These are phyloP conservation scores for Leavenworthia alabamica DNA, from an alignment of 345 rosid species.

Conservation along the genomic window DNA sequence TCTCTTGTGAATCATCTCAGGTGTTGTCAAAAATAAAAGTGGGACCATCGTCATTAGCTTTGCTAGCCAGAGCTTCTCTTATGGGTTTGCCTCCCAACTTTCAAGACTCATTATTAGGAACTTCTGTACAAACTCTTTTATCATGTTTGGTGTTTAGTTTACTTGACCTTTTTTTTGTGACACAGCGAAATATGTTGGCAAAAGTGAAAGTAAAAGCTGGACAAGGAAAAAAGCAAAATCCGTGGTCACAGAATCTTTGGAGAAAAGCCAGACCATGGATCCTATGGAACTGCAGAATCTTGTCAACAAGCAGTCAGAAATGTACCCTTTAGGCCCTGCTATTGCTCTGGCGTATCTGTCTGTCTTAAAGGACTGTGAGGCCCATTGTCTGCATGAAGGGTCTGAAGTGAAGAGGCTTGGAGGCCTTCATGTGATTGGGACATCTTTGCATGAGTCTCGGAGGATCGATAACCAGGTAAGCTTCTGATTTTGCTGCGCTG, in stretches of 20 bases:
- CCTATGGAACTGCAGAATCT: slow-evolving; percentile 54
- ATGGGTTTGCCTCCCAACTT: slow-evolving; percentile 56
- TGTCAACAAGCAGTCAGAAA: slow-evolving; percentile 72
- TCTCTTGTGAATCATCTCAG: slow-evolving; percentile 32
- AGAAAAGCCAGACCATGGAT: slow-evolving; percentile 70
- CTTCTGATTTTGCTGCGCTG: background rate
- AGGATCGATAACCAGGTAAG: slow-evolving; percentile 95
- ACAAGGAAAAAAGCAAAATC: slow-evolving; percentile 63
- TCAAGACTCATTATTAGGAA: background rate
- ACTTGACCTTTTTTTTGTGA: slow-evolving; percentile 18
- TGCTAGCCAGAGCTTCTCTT: slow-evolving; percentile 69
- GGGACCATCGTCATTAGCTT: slow-evolving; percentile 73
- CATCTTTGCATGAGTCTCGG: slow-evolving; percentile 93
- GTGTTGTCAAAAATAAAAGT: slow-evolving; percentile 69
- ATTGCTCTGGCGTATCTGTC: slow-evolving; percentile 82
- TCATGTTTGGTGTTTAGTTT: slow-evolving; percentile 8
- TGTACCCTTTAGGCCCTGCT: slow-evolving; percentile 87
- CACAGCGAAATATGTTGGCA: slow-evolving; percentile 84
- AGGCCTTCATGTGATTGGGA: slow-evolving; percentile 93
- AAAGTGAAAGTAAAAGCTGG: slow-evolving; percentile 86
- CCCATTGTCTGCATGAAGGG: slow-evolving; percentile 74
- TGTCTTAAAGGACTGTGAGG: slow-evolving; percentile 82
- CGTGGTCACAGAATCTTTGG: slow-evolving; percentile 62
- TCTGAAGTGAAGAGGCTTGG: slow-evolving; percentile 91
- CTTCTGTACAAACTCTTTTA: background rate